Evolutionary conservation across 208 protist genomes (phyloP), one percentile per base, ranked within the genome.

Genomic region (Acanthamoeba royreba): DNA sequence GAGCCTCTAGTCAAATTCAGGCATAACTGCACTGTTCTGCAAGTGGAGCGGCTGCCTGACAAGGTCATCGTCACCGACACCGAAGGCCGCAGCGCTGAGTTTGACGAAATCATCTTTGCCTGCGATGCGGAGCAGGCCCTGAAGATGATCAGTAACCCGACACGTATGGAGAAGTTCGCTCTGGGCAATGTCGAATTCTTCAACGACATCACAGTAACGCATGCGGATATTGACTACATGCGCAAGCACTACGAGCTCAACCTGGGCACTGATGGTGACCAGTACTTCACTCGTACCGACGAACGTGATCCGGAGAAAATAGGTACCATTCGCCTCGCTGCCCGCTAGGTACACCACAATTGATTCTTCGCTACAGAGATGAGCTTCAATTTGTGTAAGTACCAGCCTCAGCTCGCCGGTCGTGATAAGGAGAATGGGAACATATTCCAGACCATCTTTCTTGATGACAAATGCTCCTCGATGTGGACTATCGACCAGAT

Each of bases 131-230:
- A 93, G 91, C 43, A 49, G 47, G 91, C 35, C 11, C 61, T 93
- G 46, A 92, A 93, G 83, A 92, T 94, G 61, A 31, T 94, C 17
- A 81, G 8, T 31, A 15, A 40, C 22, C 52, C 92, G 17, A 46
- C 49, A 38, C 69, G 55, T 35, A 35, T 81, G 42, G 92, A 94
- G 92, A 22, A 55, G 1, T 66, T 53, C n/a, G 79, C 31, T 13
- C 69, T 94, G 83, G 92, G 92, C 49, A 94, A 94, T 55, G 92
- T 94, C 33, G 45, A 92, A 45, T 94, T 85, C 92, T 94, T 86
- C 83, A 92, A 94, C 69, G 92, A 92, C 45, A 35, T 92, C 49
- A 93, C 92, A 43, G 86, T 94, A 4, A 93, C 92, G 25, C 92
- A 94, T 55, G 52, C 9, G 17, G 92, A 94, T 81, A 25, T 74